Base-by-base conservation (phyloP, 495 filamentous ascomycete genomes). In the Beverwykella pulmonaria region DNA sequence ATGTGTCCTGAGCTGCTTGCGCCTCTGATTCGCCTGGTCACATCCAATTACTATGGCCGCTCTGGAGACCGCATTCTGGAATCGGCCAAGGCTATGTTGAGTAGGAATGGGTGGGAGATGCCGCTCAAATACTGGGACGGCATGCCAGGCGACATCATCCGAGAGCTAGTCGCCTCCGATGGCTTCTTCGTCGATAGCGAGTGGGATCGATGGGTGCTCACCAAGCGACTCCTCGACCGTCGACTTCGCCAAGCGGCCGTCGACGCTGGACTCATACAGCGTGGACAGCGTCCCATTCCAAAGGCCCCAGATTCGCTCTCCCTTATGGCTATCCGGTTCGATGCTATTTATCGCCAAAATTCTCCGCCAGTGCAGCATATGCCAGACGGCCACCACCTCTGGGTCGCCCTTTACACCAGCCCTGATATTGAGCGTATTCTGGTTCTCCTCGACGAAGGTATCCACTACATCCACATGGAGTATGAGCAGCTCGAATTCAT, bases 41-140 rank as follows among this genome's bases (percentile, higher is more conserved):
- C 83, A 0, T 76, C 71, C 27, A 87, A 84, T 59, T 87, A 86
- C 70, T 87, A 87, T 61, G 85, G 84, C 15, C 78, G 79, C 34
- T 72, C 81, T 19, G 84, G 85, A 5, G 84, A 85, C 47, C 77
- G 82, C 46, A 78, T 87, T 12, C 65, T 86, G 26, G 82, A 78
- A 20, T 82, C 80, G 53, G 82, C 84, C 4, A 87, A 85, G 68
- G 81, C 84, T 15, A 81, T 87, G 79, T 73, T 87, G n/a, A 84
- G 82, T 55, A 73, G 85, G 50, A 83, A 86, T 75, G 84, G 84
- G 17, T 85, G 83, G 84, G 77, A 82, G 59, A 87, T 87, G 85
- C 77, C 77, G 14, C 65, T 86, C 3, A 69, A 71, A 17, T 82
- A 81, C 60, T 87, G 84, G 84, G 85, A 87, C 53, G 82, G 79